These are phyloP conservation scores for Dissophora globulifera DNA, from an alignment of 192 early-diverging fungal species.

Conservation along the genomic window DNA sequence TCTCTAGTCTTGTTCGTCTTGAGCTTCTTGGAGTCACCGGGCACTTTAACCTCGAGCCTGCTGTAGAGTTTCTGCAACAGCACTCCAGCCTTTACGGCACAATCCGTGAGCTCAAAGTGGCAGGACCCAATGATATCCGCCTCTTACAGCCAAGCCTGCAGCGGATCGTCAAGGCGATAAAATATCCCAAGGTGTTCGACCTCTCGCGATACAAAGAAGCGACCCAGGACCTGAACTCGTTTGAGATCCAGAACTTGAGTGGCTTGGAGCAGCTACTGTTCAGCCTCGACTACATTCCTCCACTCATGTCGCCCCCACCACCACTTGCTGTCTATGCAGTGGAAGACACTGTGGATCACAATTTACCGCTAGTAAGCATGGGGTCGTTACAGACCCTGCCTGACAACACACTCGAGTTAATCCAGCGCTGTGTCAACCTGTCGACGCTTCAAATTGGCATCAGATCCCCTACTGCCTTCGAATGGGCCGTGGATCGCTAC, in stretches of 20 bases:
- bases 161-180: slow-evolving; percentile 17
- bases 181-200: slow-evolving; percentile 21
- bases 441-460: slow-evolving; percentile 38
- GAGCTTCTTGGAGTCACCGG: slow-evolving; percentile 37
- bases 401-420: slow-evolving; percentile 11
- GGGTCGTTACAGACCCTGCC: no score
- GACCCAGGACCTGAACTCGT: slow-evolving; percentile 28
- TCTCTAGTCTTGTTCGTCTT: slow-evolving; percentile 21
- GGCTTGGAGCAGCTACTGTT: slow-evolving; percentile 28
- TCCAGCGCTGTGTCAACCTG: slow-evolving; percentile 9
- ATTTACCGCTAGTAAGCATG: no score
- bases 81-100: slow-evolving; percentile 20
- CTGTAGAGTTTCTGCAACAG: slow-evolving; percentile 24
- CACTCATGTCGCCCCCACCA: not conserved
- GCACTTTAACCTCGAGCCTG: slow-evolving; percentile 23
- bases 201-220: slow-evolving; percentile 44
- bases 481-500: slow-evolving; percentile 28
- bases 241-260: slow-evolving; percentile 11
- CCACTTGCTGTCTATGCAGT: no score
- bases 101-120: slow-evolving; percentile 35
- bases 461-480: slow-evolving; percentile 15
- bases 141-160: slow-evolving; percentile 16
- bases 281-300: slow-evolving; percentile 25
- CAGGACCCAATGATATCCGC: slow-evolving; percentile 33
- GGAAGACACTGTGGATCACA: no score